Evolutionary conservation across 352 stramenopile species (phyloP).

Genomic region (Globisporangium spinosum): DNA sequence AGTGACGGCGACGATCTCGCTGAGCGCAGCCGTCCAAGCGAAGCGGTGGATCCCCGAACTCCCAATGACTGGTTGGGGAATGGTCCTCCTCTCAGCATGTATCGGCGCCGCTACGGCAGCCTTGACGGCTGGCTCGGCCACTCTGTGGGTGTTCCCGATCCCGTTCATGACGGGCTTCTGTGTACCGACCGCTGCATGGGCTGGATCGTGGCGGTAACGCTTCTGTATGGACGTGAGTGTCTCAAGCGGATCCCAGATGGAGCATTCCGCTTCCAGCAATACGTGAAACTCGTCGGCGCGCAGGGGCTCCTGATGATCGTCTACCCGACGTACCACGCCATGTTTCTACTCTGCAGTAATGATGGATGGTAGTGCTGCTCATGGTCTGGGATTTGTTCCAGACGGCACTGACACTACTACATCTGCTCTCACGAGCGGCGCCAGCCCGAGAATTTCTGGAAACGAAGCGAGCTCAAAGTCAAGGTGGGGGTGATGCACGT

Average conservation of each 20-base stretch:
- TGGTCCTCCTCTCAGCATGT: not conserved
- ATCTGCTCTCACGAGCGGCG: not conserved
- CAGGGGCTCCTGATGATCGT: not conserved
- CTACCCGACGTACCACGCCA: not conserved
- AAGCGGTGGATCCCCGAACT: conserved; percentile 3
- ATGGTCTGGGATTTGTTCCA: not conserved
- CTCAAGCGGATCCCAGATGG: not conserved
- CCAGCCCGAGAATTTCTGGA: not conserved
- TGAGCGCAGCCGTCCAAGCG: not conserved
- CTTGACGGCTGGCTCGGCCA: not conserved
- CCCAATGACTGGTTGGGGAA: not conserved
- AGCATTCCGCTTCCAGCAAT: conserved; percentile 3
- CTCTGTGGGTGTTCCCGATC: not conserved
- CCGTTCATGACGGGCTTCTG: not conserved
- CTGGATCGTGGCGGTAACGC: not conserved
- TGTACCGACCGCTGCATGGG: not conserved
- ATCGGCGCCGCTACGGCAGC: not conserved
- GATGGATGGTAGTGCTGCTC: not conserved
- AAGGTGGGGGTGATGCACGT: too few relatives aligned
- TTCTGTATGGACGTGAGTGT: not conserved
- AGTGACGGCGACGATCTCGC: not conserved
- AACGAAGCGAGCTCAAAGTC: not conserved
- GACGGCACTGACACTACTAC: not conserved
- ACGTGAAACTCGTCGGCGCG: not conserved
- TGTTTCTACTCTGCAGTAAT: not conserved